Conservation (phyloP, 1,284 basidiomycete species). For the Cutaneotrichosporon sp. region DNA sequence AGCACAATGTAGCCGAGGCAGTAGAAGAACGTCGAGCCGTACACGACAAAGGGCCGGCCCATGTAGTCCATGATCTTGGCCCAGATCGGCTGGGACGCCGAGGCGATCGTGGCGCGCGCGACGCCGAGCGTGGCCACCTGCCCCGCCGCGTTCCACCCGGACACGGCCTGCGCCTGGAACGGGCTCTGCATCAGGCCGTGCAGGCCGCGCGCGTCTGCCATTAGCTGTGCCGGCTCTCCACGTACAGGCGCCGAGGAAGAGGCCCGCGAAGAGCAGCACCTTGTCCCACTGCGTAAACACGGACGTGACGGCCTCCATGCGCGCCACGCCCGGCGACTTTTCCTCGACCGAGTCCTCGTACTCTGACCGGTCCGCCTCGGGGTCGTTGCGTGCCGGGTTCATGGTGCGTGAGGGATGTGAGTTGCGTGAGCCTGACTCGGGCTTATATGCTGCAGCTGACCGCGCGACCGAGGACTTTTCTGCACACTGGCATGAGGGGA, state of each 20-base stretch:
- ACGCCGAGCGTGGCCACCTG: slow-evolving; percentile 14
- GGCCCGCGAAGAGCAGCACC: slow-evolving; percentile 38
- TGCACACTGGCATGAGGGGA: no score
- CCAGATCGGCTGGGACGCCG: slow-evolving; percentile 73
- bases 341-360: background rate
- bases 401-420: no score
- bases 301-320: slow-evolving; percentile 16
- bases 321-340: slow-evolving; percentile 16
- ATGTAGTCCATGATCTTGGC: slow-evolving; percentile 74
- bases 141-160: slow-evolving; percentile 10
- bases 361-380: no score
- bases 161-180: slow-evolving; percentile 16
- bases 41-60: slow-evolving; percentile 51
- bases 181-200: slow-evolving; percentile 4
- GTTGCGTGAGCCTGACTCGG: no score
- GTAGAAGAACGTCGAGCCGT: slow-evolving; percentile 22
- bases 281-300: slow-evolving; percentile 12
- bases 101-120: slow-evolving; percentile 56
- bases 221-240: background rate
- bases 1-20: slow-evolving; percentile 42
- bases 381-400: no score
- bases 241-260: slow-evolving; percentile 51
- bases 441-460: no score
- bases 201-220: slow-evolving; percentile 11
- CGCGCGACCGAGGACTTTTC: no score